Evolutionary conservation across 2,329 filamentous ascomycete genomes (phyloP), one percentile per base, ranked within the genome.

Genomic region (Stagonosporopsis vannaccii): DNA sequence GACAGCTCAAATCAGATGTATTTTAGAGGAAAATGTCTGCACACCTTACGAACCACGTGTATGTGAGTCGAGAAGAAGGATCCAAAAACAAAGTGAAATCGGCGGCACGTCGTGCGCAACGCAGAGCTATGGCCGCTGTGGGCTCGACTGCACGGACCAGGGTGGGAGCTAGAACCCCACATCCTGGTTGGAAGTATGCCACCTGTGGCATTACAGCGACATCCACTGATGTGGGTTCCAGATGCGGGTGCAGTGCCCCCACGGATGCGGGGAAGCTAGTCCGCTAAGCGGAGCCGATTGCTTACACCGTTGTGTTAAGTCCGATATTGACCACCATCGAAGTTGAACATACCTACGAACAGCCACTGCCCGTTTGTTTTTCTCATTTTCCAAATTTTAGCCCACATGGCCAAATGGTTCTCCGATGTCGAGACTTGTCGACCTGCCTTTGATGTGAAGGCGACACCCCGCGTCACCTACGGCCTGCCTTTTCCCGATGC

Each of bases 261-360:
- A 43, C 41, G 25, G 41, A 30, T 43, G 41, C 41, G 41, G 41
- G 41, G 41, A 43, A 30, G 41, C 41, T 32, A 43, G 41, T 32
- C 12, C 25, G 15, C 26, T 30, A 15, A 43, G 41, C 41, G 41
- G 25, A 32, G 20, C 26, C 15, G 4, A 43, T 20, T 30, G 9
- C n/a, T 30, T 32, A 32, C 5, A 2, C 41, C 25, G 20, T 25
- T 15, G 17, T 43, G 32, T 19, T 43, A 20, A 20, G 12, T 25
- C 37, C 12, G 6, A 37, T 6, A 19, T 19, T 26, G 6, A 19
- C 35, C 37, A 25, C 17, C 13, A 33, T 40, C 12, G 37, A 25
- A 19, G 20, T 40, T 40, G 20, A 20, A 25, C 2, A 15, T 15
- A 40, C 15, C 8, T 6, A 23, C 37, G 25, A 23, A 40, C 20